Conservation (phyloP, 2,329 filamentous ascomycete genomes). For the Shiraia bambusicola region DNA sequence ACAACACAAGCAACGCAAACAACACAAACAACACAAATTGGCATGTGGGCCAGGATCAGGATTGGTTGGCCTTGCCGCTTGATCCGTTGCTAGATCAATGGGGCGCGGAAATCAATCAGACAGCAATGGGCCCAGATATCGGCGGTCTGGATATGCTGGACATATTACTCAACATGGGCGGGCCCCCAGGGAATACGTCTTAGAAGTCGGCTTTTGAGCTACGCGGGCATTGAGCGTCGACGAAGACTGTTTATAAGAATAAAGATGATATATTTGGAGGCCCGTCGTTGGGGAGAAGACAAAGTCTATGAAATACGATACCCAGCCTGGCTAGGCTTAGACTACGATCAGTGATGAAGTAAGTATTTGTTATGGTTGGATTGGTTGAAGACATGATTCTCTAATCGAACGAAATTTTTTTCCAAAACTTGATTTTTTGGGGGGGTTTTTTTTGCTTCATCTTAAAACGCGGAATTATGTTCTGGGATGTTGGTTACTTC, state of each 20-base stretch:
- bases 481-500: too few species aligned
- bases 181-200: conserved; percentile 27
- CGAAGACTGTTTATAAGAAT: neutral
- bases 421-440: too few species aligned
- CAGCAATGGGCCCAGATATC: conserved; percentile 65
- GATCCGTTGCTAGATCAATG: conserved; percentile 62
- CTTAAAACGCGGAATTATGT: too few species aligned
- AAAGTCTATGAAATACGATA: neutral
- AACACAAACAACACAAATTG: conserved; percentile 18
- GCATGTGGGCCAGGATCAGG: conserved; percentile 43
- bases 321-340: too few species aligned
- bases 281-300: neutral
- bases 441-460: too few species aligned
- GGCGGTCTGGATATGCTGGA: conserved; percentile 56
- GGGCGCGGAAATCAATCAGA: conserved; percentile 59
- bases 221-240: too few species aligned
- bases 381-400: too few species aligned
- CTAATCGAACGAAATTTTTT: too few species aligned
- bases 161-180: conserved; percentile 46
- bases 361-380: neutral
- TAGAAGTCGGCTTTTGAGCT: neutral
- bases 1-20: too few species aligned
- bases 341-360: too few species aligned
- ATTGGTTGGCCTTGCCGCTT: conserved; percentile 64
- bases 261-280: neutral